These are phyloP conservation scores for Hypoxylon sp. DNA, from an alignment of 2,329 filamentous ascomycete species.

Conservation along the genomic window DNA sequence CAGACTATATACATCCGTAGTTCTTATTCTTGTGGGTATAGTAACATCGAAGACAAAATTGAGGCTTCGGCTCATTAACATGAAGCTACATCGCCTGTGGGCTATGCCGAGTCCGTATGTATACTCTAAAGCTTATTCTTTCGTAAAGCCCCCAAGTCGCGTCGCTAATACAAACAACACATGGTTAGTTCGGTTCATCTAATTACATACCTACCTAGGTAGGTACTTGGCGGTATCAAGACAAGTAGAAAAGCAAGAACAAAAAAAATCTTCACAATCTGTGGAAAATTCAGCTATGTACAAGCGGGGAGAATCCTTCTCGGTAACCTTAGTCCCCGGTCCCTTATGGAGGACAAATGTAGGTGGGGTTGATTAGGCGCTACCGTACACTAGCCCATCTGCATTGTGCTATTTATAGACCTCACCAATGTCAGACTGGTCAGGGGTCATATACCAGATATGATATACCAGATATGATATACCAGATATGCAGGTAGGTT, in stretches of 20 bases:
- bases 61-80: slow-evolving; percentile 17
- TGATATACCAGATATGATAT: too few species aligned
- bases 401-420: slow-evolving; percentile 41
- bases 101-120: slow-evolving; percentile 10
- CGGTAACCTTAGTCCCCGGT: slow-evolving; percentile 26
- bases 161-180: slow-evolving; percentile 4
- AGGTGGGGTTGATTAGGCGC: slow-evolving; percentile 30
- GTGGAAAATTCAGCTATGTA: slow-evolving; percentile 24
- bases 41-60: slow-evolving; percentile 18
- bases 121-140: slow-evolving; percentile 19
- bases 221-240: background rate
- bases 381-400: slow-evolving; percentile 13
- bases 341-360: slow-evolving; percentile 27
- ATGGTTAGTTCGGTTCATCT: background rate
- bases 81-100: slow-evolving; percentile 4
- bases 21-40: slow-evolving; percentile 25
- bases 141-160: slow-evolving; percentile 26
- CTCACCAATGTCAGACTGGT: slow-evolving; percentile 9
- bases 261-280: slow-evolving; percentile 3
- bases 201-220: background rate
- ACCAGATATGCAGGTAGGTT: background rate
- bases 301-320: slow-evolving; percentile 19
- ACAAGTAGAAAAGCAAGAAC: background rate
- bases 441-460: background rate
- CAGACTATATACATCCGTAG: slow-evolving; percentile 30